A percentile compares a stretch with the other conserved stretches of the same genome.
Conservation (phyloP, 306 rosid species). For the Vicia villosa region DNA sequence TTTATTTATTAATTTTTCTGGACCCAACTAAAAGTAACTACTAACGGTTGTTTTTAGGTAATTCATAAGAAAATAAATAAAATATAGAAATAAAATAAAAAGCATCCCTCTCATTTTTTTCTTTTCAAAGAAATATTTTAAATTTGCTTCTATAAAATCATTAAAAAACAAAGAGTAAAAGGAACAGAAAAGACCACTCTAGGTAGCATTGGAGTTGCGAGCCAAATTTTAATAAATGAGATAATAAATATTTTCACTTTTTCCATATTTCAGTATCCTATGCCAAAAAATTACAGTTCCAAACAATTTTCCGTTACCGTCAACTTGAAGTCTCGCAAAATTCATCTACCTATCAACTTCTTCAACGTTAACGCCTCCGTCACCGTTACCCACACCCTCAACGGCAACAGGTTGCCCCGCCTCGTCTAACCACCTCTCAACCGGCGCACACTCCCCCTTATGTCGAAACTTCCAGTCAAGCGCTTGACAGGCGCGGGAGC, state of each 20-base stretch:
- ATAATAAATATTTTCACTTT: conserved; percentile 5
- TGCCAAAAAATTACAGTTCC: conserved; percentile 29
- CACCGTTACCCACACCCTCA: conserved; percentile 28
- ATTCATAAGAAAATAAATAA: background rate
- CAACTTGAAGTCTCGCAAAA: conserved; percentile 16
- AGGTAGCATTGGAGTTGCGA: conserved; percentile 15
- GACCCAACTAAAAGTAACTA: conserved; percentile 28
- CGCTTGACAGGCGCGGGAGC: conserved; percentile 97
- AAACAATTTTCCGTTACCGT: conserved; percentile 29
- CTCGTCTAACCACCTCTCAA: conserved; percentile 70
- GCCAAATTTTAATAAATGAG: conserved; percentile 30
- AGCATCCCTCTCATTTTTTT: conserved; percentile 24
- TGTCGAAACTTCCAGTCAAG: conserved; percentile 95
- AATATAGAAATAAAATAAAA: background rate
- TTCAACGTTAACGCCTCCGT: conserved; percentile 44
- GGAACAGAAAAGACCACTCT: conserved; percentile 8
- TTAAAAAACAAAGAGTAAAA: background rate
- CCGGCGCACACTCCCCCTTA: conserved; percentile 73
- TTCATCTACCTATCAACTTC: conserved; percentile 44
- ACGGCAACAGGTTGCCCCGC: conserved; percentile 49
- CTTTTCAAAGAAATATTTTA: background rate
- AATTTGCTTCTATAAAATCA: background rate
- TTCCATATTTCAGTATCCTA: conserved; percentile 16
- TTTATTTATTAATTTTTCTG: too few species aligned
- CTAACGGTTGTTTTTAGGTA: conserved; percentile 29